Base-by-base conservation (phyloP, 148 eudicot species). In the Heliosperma pusillum region DNA sequence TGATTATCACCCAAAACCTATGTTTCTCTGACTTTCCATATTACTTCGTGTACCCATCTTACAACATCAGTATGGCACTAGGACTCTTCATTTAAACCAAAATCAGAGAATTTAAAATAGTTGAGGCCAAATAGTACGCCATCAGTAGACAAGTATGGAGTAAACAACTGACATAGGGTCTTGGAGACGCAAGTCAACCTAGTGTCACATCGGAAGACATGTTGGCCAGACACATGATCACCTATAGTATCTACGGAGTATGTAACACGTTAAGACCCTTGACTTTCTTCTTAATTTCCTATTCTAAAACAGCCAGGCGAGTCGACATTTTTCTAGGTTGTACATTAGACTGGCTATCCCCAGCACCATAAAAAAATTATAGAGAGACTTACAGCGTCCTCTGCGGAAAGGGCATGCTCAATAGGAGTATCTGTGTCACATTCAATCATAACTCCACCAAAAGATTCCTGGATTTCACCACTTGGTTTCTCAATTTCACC, bases 401-500 rank as follows among this genome's bases (percentile, higher is more conserved):
- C 96, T 29, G 59, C 82, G 17, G 97, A 82, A 78, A 95, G 93
- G 71, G 74, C 88, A 76, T 80, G 90, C 84, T 88, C 96, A 50
- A 80, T 84, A 27, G 92, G 94, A 0, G 89, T 73, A 72, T 87
- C 97, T 33, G 90, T 85, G 77, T 86, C 92, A 59, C 99, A 95
- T 84, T 89, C 92, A 13, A 86, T 87, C 93, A 95, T 92, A 73
- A 90, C 84, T 52, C 99, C 99, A 56, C 94, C 92, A 80, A 82
- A 88, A 42, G 96, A 85, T 87, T 86, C 92, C 87, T 92, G 93
- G 70, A 92, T 88, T 83, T 92, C 97, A 62, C 96, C 97, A 77
- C 86, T 90, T 66, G 84, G 81, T 71, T 95, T 92, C 77, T 89
- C 97, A 76, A 83, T 85, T 58, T 90, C 92, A 59, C 93, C 96